Conservation (phyloP, 495 filamentous ascomycete genomes). For the Delitschia confertaspora region DNA sequence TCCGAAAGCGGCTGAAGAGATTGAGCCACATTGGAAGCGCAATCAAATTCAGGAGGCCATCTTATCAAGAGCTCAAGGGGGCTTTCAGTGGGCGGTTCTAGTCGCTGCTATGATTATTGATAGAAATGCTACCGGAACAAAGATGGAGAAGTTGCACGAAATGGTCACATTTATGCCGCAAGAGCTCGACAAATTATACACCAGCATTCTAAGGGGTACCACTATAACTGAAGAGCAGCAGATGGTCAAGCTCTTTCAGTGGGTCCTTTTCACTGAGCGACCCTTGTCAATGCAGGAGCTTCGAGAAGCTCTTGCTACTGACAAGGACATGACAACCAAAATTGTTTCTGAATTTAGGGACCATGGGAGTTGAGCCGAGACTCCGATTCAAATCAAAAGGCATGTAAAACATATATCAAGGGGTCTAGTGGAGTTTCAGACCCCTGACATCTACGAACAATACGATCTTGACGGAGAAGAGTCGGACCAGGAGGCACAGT, state of each 20-base stretch:
- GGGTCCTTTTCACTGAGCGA: slow-evolving; percentile 6
- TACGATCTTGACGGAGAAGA: slow-evolving; percentile 9
- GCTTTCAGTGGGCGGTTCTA: slow-evolving; percentile 6
- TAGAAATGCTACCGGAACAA: neutral
- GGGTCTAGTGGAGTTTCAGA: slow-evolving; percentile 6
- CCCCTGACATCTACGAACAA: slow-evolving; percentile 2
- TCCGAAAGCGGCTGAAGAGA: neutral
- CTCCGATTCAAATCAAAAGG: slow-evolving; percentile 1
- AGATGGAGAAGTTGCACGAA: slow-evolving; percentile 4
- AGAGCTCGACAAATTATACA: neutral
- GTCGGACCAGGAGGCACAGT: slow-evolving; percentile 4
- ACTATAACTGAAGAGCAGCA: slow-evolving; percentile 1
- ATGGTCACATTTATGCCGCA: slow-evolving; percentile 1
- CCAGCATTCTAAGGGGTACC: neutral
- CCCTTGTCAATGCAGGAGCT: slow-evolving; percentile 5
- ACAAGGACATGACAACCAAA: slow-evolving; percentile 2
- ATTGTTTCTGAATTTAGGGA: neutral
- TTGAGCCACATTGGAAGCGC: neutral
- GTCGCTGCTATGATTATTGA: slow-evolving; percentile 1
- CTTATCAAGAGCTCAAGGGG: slow-evolving; percentile 3
- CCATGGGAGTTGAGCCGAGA: slow-evolving; percentile 4
- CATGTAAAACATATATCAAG: slow-evolving; percentile 1
- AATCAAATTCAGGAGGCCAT: neutral
- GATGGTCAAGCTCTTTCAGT: slow-evolving; percentile 7
- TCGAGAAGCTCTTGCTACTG: slow-evolving; percentile 10